Base-by-base conservation (phyloP, 371 early-diverging fungal genomes). In the Apophysomyces sp. region DNA sequence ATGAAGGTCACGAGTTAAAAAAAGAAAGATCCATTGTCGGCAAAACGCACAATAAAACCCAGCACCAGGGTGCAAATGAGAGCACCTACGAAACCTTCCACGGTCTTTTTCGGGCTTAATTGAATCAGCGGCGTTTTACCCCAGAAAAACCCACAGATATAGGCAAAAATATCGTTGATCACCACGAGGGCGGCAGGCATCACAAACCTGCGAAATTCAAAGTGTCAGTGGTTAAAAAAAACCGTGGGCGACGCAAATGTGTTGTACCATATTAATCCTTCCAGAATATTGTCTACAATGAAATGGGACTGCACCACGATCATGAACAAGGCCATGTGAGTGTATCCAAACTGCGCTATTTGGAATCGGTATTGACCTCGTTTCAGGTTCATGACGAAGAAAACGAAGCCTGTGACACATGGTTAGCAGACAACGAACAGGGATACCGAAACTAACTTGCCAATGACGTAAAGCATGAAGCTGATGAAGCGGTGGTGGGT, bases 61-160 rank as follows among this genome's bases (percentile, higher is more conserved):
- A 95, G 92, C 31, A 94, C 65, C 54, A 93, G 66, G 1, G 99
- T 99, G 63, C 86, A 85, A 36, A 99, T 60, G 62, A 94, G 89
- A 21, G 91, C 99, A 55, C 99, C 99, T 34, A 98, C 82, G 68
- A 98, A 99, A 5, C 99, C 99, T 76, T 99, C 99, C 74, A 96
- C 93, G n/a, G 99, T 99, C 85, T 99, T 99, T 73, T 99, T 99
- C 16, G 99, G 99, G 65, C 93, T 92, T 8, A 99, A 80, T 68
- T 88, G 86, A 64, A 96, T 98, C 34, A 99, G 81, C 4, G 92
- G 97, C n/a, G 95, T 97, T 49, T 88, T 83, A 4, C 99, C 99
- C 73, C 81, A 92, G 71, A 94, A 92, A 77, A 94, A 94, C 7
- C 98, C 99, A 74, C 92, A 92, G 39, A 98, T 79, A 74, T 99